Percentiles rank a stretch among this genome's conserved stretches.
Conservation (phyloP, 257 asterid species). For the Jacaranda copaia region DNA sequence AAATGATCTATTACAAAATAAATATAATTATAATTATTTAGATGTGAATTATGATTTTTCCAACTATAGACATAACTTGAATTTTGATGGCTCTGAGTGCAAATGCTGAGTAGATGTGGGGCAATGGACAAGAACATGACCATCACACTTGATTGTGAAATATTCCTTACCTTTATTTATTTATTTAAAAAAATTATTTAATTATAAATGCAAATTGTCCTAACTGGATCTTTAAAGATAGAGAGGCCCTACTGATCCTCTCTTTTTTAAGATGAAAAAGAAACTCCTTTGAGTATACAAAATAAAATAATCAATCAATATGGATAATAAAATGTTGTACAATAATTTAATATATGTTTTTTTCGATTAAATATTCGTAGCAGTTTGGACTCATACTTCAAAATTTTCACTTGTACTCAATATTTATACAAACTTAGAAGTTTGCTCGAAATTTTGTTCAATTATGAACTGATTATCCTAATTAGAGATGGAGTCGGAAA, state of each 20-base stretch:
- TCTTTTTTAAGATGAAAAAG: constrained; percentile 35
- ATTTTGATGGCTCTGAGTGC: constrained; percentile 10
- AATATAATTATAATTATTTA: too few species aligned
- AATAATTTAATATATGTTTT: too few species aligned
- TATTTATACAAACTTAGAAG: not conserved
- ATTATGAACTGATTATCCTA: not conserved
- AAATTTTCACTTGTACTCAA: not conserved
- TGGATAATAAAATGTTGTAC: not conserved
- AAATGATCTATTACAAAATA: too few species aligned
- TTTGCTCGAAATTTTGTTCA: not conserved
- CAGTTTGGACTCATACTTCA: too few species aligned
- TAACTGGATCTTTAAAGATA: constrained; percentile 33
- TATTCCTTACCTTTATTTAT: not conserved
- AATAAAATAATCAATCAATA: not conserved
- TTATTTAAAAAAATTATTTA: constrained; percentile 1
- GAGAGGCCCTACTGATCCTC: constrained; percentile 31
- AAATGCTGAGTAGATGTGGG: constrained; percentile 39
- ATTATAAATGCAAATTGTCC: not conserved
- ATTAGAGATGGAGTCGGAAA: too few species aligned
- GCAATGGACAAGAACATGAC: constrained; percentile 35
- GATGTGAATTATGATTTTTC: not conserved
- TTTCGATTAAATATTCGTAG: too few species aligned
- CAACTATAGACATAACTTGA: constrained; percentile 12
- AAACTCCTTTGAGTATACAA: not conserved
- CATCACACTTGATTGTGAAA: constrained; percentile 30